These are phyloP conservation scores for Annulohypoxylon maeteangense DNA, from an alignment of 495 filamentous ascomycete species.

Conservation along the genomic window DNA sequence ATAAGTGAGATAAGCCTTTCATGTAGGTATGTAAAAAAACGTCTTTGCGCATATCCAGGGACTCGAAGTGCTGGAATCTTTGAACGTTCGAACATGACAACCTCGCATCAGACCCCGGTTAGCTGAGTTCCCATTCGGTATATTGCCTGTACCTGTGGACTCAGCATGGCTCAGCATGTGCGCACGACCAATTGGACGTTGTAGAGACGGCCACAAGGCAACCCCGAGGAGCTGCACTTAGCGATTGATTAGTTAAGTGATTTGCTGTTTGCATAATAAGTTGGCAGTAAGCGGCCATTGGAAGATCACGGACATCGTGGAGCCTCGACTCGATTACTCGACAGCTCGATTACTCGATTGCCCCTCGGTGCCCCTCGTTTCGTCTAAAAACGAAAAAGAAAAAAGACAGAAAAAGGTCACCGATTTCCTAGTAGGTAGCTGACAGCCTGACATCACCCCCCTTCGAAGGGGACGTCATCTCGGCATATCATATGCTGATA, in stretches of 20 bases:
- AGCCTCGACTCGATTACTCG: constrained; percentile 23
- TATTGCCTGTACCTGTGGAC: constrained; percentile 34
- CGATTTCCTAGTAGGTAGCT: constrained; percentile 44
- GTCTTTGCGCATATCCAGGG: constrained; percentile 6
- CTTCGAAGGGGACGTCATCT: constrained; percentile 8
- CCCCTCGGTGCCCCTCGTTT: constrained; percentile 18
- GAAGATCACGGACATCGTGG: constrained; percentile 7
- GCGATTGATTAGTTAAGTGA: constrained; percentile 45
- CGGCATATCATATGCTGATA: constrained; percentile 36
- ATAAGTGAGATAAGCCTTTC: constrained; percentile 37
- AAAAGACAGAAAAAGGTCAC: constrained; percentile 53
- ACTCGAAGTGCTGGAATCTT: constrained; percentile 33
- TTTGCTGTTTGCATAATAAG: constrained; percentile 42
- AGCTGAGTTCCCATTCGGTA: constrained; percentile 33
- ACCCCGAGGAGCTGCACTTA: constrained; percentile 40
- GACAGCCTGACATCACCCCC: constrained; percentile 47
- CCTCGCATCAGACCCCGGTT: constrained; percentile 32
- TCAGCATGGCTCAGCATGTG: constrained; percentile 31
- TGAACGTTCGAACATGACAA: constrained; percentile 22
- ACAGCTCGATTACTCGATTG: no score
- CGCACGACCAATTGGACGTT: constrained; percentile 30
- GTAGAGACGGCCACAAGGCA: constrained; percentile 36
- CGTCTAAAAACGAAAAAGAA: no score
- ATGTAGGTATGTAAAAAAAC: neutral
- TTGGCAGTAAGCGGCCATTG: constrained; percentile 40